Base-by-base conservation (phyloP, 176 grass and related monocot genomes). In the Avena atlantica region DNA sequence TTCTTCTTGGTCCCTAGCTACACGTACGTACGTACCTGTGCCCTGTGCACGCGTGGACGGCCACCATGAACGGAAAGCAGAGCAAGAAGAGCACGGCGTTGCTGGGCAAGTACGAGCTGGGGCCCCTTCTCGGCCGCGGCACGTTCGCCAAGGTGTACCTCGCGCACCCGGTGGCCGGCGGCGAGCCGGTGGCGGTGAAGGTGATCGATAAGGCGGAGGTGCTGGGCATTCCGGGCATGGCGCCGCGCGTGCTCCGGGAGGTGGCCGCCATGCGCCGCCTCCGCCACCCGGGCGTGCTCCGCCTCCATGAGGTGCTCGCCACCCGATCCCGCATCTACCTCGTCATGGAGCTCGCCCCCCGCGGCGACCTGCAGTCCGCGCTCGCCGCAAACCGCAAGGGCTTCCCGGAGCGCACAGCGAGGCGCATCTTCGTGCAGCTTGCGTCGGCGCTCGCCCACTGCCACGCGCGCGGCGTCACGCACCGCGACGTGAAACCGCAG, bases 91-190 rank as follows among this genome's bases (percentile, higher is more conserved):
- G 19, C 19, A 69, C 74, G 47, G 81, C 73, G 16, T 89, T 98
- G 12, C 89, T 95, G 12, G 91, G 93, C 10, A 95, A 89, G 88
- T 98, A 98, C 81, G 93, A 98, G 86, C 27, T 98, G 1, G 89
- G 91, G 0, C 83, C 78, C 10, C 34, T 98, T 13, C 93, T 98
- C 1, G 95, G 95, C 2, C 91, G 91, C 11, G 95, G 95, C 45
- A 95, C 91, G 55, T 98, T 98, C 48, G 93, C 95, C 61, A 98
- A 98, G 78, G 95, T 98, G 20, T 98, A 98, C 89, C 84, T 86
- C 14, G 93, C 91, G 6, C 89, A 85, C 4, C 86, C 95, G 8
- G 50, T 92, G 12, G 81, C 81, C 2, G 93, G 82, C 36, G 88
- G 89, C 66, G 74, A 82, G 15, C 10, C 47, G 19, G 95, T 95